Base-by-base conservation (phyloP, 306 rosid genomes). In the Sechiopsis laciniata region DNA sequence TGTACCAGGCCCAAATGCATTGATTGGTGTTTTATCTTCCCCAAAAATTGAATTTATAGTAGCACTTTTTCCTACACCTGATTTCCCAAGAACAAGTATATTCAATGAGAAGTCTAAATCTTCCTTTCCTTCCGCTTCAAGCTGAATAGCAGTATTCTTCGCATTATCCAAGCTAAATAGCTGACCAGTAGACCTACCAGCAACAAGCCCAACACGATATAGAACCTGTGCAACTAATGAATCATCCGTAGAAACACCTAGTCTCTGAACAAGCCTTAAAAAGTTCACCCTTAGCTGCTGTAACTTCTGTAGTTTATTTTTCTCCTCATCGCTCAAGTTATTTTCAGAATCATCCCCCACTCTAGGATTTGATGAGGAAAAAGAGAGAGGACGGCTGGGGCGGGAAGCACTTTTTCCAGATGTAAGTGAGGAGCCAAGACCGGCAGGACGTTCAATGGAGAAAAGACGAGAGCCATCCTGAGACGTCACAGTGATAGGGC, bases 31-130 rank as follows among this genome's bases (percentile, higher is more conserved):
- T 88, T 83, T 91, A 2, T 87, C 89, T 83, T 89, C 97, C 40
- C 99, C 95, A 7, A 94, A 91, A 59, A 94, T 91, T 16, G 97
- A 94, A 81, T 94, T 94, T 70, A 94, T 89, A 4, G 96, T 94
- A 58, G 99, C 97, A 88, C 99, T 94, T 88, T 94, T 94, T 73
- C 99, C 99, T 24, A 94, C 95, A 11, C 99, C 99, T 5, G 91
- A 55, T 82, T 91, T 94, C 53, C 99, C 99, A 79, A 94, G 87
- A 84, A 94, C 97, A 76, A 94, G 78, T 71, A 95, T 84, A 85
- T 83, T 89, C 83, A 95, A 61, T 55, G 99, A 91, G 78, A 86
- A 88, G 60, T 83, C 60, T 35, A 48, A 76, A 70, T 89, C 88
- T 66, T 85, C 91, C 42, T 72, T 84, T 61, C 81, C 86, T 83